phyloP scores from a whole-genome alignment of 177 flowering plant species.

The Telopea speciosissima region DNA sequence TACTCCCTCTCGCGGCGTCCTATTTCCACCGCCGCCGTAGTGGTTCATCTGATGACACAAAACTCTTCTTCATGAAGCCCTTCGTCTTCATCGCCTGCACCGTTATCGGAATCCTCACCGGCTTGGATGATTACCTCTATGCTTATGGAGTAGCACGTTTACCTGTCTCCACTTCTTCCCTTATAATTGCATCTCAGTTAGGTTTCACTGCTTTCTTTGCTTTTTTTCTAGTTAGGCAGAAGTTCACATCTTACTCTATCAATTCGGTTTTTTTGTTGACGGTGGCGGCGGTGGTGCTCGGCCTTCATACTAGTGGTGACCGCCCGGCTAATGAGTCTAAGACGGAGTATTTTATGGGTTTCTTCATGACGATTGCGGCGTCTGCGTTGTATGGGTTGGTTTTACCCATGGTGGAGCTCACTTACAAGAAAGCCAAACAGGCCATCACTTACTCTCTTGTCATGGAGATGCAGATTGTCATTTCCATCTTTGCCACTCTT shows the following conservation, averaged over 20 bases:
- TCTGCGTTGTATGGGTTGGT: slow-evolving; percentile 57
- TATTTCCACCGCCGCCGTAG: slow-evolving; percentile 10
- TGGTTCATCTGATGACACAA: not conserved
- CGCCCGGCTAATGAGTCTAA: slow-evolving; percentile 37
- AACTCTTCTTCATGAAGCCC: slow-evolving; percentile 10
- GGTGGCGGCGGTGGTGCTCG: slow-evolving; percentile 53
- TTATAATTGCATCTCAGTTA: slow-evolving; percentile 39
- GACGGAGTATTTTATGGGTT: slow-evolving; percentile 43
- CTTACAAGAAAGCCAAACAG: slow-evolving; percentile 51
- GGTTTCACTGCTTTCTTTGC: slow-evolving; percentile 58
- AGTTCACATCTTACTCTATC: slow-evolving; percentile 55
- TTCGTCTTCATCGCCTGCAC: slow-evolving; percentile 15
- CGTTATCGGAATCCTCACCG: slow-evolving; percentile 21
- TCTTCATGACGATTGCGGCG: slow-evolving; percentile 50
- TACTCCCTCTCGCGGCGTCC: slow-evolving; percentile 12
- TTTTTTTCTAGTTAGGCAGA: slow-evolving; percentile 51
- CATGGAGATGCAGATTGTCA: slow-evolving; percentile 62
- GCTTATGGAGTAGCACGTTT: slow-evolving; percentile 23
- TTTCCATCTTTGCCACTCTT: slow-evolving; percentile 50
- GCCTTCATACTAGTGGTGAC: slow-evolving; percentile 42
- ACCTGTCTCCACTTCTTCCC: slow-evolving; percentile 24
- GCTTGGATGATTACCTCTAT: slow-evolving; percentile 25
- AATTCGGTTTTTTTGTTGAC: slow-evolving; percentile 55
- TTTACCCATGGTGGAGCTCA: slow-evolving; percentile 63
- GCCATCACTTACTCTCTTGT: slow-evolving; percentile 38